Base-by-base conservation (phyloP, 192 early-diverging fungal genomes). In the Irineochytrium annulatum region DNA sequence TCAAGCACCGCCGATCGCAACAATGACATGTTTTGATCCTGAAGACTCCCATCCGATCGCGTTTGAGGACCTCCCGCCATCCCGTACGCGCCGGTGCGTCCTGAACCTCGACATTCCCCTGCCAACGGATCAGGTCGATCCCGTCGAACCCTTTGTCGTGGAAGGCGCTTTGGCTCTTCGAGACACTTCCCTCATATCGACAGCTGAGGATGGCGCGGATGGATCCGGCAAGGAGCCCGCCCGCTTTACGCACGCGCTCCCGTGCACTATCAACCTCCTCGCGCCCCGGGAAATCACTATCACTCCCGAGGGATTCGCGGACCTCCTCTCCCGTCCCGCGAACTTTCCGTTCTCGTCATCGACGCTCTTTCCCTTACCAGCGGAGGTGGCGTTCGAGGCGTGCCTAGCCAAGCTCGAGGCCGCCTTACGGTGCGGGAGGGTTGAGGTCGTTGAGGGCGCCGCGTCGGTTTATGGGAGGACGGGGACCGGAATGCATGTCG, bases 401-500 rank as follows among this genome's bases (percentile, higher is more conserved):
- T 20, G 43, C 20, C 34, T 56, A 1, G 8, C 41, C 6, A 44
- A 3, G 22, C 55, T 62, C 0, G 51, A 57, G 30, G 32, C n/a
- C n/a, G 33, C 59, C 8, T 43, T 60, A 30, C 11, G 60, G n/a
- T 30, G 67, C 17, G 17, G 5, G 4, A 26, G 56, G 46, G 70
- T 67, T 3, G 64, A 67, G 55, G 35, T 32, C 14, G 65, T 67
- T 29, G 33, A 41, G 27, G 52, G 37, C 1, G 57, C 70, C 3
- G 70, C 39, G n/a, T 67, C 63, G 6, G 55, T 72, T 8, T 72
- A 62, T 57, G 63, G 62, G 52, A 16, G 35, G 27, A 59, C 41
- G 30, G n/a, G 55, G 16, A 37, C 56, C 14, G 46, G 57, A 3
- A 34, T 52, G 24, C 63, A 61, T 52, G 64, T 72, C 32, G 70